Conservation (phyloP, 352 stramenopile genomes). For the Globisporangium orthogonon region DNA sequence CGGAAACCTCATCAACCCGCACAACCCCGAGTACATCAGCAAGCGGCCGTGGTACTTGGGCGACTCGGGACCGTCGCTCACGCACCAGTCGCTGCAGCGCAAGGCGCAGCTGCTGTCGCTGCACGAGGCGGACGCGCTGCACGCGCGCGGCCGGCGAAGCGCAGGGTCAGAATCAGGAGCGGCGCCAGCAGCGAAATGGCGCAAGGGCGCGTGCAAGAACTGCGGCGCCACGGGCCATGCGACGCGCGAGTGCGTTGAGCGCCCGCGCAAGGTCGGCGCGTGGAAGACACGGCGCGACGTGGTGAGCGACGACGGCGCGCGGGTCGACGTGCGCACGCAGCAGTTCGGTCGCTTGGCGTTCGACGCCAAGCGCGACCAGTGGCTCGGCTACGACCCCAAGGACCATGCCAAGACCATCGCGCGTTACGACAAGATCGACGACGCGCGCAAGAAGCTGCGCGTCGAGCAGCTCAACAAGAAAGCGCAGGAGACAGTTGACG, state of each 20-base stretch:
- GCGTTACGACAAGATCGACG: conserved; percentile 81
- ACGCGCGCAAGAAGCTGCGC: conserved; percentile 67
- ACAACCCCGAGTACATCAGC: conserved; percentile 99
- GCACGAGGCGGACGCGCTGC: conserved; percentile 85
- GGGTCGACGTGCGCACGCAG: conserved; percentile 82
- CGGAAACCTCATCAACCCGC: conserved; percentile 98
- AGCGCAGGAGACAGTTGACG: conserved; percentile 25
- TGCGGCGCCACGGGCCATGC: conserved; percentile 92
- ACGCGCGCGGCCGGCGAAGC: conserved; percentile 36
- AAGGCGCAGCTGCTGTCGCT: conserved; percentile 88
- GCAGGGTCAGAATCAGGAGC: neutral
- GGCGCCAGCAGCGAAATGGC: conserved; percentile 49
- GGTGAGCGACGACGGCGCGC: conserved; percentile 63
- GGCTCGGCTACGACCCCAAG: conserved; percentile 91
- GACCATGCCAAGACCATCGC: conserved; percentile 75
- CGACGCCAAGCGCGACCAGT: conserved; percentile 96
- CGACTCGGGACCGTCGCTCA: conserved; percentile 90
- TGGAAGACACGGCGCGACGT: conserved; percentile 92
- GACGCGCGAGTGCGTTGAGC: conserved; percentile 90
- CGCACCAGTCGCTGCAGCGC: conserved; percentile 92
- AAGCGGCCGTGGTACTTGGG: conserved; percentile 99
- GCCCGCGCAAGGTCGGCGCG: conserved; percentile 86
- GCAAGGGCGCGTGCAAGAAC: conserved; percentile 92
- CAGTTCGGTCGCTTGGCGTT: conserved; percentile 94
- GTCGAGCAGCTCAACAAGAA: conserved; percentile 78